Evolutionary conservation across 768 basidiomycete species (phyloP).

Genomic region (Leccinum longicurvipes): DNA sequence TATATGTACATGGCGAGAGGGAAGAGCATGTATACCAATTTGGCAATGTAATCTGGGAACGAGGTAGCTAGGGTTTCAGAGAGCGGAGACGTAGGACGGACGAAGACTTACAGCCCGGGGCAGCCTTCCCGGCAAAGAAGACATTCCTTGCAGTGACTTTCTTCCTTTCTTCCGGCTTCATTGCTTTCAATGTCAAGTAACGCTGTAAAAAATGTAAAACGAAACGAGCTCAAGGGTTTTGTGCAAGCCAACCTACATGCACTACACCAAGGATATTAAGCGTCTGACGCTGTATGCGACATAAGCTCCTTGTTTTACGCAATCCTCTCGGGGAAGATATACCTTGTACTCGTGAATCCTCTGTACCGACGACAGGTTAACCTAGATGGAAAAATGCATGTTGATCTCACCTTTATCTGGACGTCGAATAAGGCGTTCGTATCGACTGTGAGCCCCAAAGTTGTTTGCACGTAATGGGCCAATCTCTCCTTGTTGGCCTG

Average conservation of each 20-base stretch:
- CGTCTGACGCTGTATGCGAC: constrained; percentile 68
- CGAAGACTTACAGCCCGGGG: constrained; percentile 71
- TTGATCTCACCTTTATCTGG: constrained; percentile 67
- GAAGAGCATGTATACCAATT: constrained; percentile 50
- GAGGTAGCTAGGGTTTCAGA: constrained; percentile 5
- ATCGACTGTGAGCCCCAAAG: constrained; percentile 67
- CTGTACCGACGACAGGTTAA: constrained; percentile 33
- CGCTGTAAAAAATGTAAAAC: constrained; percentile 44
- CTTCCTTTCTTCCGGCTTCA: constrained; percentile 76
- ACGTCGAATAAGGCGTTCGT: constrained; percentile 84
- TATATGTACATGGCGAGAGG: too few species aligned
- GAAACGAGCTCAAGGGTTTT: background rate
- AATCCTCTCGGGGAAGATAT: background rate
- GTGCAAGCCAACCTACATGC: constrained; percentile 49
- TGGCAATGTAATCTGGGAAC: constrained; percentile 78
- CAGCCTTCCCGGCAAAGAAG: constrained; percentile 98
- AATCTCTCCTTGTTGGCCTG: constrained; percentile 88
- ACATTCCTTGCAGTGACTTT: constrained; percentile 82
- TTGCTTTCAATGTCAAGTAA: constrained; percentile 75
- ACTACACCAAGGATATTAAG: constrained; percentile 91
- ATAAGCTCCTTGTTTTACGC: background rate
- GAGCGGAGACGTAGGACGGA: background rate
- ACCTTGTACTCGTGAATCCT: constrained; percentile 92
- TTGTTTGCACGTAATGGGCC: constrained; percentile 68
- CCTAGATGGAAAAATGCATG: background rate